These are phyloP conservation scores for Rhodotorula sp. DNA, from an alignment of 1,284 basidiomycete genomes.

Conservation along the genomic window DNA sequence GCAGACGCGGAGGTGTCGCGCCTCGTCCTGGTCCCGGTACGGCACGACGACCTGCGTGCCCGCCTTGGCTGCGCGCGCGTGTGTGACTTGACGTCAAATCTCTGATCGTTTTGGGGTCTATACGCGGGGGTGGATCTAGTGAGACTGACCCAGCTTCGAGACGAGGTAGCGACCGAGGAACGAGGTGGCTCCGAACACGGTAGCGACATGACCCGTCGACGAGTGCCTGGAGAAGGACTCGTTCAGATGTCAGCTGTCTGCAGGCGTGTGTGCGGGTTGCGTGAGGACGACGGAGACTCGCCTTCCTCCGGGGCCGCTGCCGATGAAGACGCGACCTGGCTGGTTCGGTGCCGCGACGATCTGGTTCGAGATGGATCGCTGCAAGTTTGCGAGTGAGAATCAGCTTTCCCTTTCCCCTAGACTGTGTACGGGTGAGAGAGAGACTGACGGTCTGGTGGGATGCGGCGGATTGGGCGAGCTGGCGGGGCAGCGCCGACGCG, in stretches of 20 bases:
- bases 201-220: conserved; percentile 82
- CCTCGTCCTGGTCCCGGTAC: conserved; percentile 94
- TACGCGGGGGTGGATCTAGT: conserved; percentile 12
- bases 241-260: neutral
- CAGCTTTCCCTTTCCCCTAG: neutral
- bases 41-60: conserved; percentile 94
- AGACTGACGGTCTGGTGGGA: conserved; percentile 8
- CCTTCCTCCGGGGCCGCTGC: conserved; percentile 37
- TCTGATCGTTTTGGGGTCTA: neutral
- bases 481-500: conserved; percentile 9
- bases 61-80: conserved; percentile 63
- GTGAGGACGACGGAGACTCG: neutral
- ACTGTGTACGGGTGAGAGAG: neutral
- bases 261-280: neutral
- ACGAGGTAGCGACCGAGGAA: conserved; percentile 95
- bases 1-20: conserved; percentile 83
- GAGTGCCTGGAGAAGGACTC: conserved; percentile 59
- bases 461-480: conserved; percentile 18
- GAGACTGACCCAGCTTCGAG: conserved; percentile 73
- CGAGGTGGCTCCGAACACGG: conserved; percentile 94
- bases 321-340: conserved; percentile 27
- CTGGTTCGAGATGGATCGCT: conserved; percentile 17
- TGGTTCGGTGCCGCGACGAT: conserved; percentile 28
- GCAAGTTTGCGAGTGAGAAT: neutral
- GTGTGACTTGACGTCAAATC: neutral